A percentile compares a stretch with the other conserved stretches of the same genome.
Evolutionary conservation across 495 filamentous ascomycete species (phyloP).

Genomic region (Aspergillus egyptiacus): DNA sequence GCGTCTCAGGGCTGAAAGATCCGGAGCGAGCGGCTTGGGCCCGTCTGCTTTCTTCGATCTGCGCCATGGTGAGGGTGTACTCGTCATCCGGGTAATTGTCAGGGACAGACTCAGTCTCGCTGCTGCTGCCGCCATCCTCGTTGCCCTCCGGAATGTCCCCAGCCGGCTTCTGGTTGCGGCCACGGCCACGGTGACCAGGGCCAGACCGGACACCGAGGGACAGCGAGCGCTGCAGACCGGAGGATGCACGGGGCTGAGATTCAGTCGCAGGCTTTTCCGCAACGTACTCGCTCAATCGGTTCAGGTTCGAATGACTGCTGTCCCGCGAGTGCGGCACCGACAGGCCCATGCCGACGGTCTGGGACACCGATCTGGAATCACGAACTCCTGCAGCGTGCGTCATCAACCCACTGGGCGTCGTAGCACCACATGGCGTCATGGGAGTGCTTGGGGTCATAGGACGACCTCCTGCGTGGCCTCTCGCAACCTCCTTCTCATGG

Average conservation of each 20-base stretch:
- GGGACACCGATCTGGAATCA: background rate
- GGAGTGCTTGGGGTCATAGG: constrained; percentile 23
- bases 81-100: constrained; percentile 38
- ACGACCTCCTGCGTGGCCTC: constrained; percentile 28
- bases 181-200: constrained; percentile 30
- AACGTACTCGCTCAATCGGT: constrained; percentile 37
- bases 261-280: too few relatives aligned
- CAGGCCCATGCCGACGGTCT: constrained; percentile 22
- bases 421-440: constrained; percentile 18
- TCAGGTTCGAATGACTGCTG: constrained; percentile 52
- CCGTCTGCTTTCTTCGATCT: constrained; percentile 25
- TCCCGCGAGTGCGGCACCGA: constrained; percentile 25
- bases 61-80: constrained; percentile 31
- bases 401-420: background rate
- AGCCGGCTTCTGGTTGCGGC: constrained; percentile 11
- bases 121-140: constrained; percentile 28
- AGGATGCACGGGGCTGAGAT: constrained; percentile 13
- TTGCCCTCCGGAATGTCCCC: constrained; percentile 23
- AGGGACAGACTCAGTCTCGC: constrained; percentile 34
- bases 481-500: constrained; percentile 34
- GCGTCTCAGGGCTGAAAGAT: constrained; percentile 20
- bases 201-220: constrained; percentile 32
- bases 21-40: background rate
- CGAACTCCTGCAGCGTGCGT: background rate
- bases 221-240: constrained; percentile 32